phyloP scores from a whole-genome alignment of 163 green algal species.

The Prototheca cutis region DNA sequence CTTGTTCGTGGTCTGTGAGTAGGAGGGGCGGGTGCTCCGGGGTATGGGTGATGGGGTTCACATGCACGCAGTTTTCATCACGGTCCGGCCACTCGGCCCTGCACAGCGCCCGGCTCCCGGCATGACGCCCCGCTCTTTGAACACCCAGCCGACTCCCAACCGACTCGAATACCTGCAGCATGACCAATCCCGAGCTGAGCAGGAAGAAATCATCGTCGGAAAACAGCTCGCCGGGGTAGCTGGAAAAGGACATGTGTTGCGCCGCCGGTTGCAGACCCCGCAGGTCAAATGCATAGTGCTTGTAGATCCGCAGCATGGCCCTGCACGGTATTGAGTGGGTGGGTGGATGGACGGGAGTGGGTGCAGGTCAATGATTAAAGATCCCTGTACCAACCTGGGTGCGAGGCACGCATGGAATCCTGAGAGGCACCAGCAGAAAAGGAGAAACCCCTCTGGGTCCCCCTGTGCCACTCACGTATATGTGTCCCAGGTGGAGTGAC shows the following conservation, averaged over 20 bases:
- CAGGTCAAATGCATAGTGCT: constrained; percentile 47
- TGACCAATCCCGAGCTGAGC: constrained; percentile 29
- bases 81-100: no score
- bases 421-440: no score
- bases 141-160: neutral
- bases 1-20: constrained; percentile 46
- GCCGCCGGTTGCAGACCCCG: constrained; percentile 12
- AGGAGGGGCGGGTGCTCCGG: neutral
- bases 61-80: no score
- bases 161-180: neutral
- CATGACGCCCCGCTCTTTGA: no score
- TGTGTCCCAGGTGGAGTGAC: constrained; percentile 52
- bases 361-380: no score
- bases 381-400: no score
- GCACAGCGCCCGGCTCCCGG: no score
- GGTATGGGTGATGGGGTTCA: no score
- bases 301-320: constrained; percentile 46
- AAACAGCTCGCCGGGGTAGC: constrained; percentile 46
- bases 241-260: constrained; percentile 35
- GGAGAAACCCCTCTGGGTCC: no score
- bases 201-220: constrained; percentile 55
- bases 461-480: constrained; percentile 10
- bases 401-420: no score
- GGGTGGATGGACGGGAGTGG: neutral
- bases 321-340: neutral